A percentile compares a stretch with the other conserved stretches of the same genome.
These are phyloP conservation scores for Aureobasidium mangrovei DNA, from an alignment of 2,329 filamentous ascomycete genomes.

Conservation along the genomic window DNA sequence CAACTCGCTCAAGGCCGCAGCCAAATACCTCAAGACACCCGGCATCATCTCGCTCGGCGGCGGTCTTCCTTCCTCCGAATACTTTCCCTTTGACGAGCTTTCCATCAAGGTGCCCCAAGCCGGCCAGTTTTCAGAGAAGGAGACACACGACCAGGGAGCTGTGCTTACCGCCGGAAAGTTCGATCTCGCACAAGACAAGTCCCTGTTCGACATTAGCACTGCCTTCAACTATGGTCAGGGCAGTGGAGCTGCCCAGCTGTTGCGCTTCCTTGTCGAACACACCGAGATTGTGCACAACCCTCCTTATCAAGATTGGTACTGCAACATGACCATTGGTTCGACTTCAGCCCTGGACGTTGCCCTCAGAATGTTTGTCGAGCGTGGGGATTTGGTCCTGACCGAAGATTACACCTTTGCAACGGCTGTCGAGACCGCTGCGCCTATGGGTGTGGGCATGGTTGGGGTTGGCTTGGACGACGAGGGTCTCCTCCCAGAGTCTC, in stretches of 20 bases:
- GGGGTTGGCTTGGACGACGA: conserved; percentile 58
- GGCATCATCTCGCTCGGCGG: conserved; percentile 88
- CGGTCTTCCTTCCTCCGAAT: conserved; percentile 77
- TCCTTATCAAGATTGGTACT: conserved; percentile 84
- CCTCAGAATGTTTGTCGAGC: conserved; percentile 69
- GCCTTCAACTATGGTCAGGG: conserved; percentile 91
- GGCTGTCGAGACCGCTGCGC: conserved; percentile 56
- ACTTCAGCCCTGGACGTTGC: conserved; percentile 79
- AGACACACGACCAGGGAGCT: conserved; percentile 52
- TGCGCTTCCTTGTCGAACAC: conserved; percentile 89
- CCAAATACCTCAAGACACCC: conserved; percentile 67
- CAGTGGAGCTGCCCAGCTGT: conserved; percentile 72
- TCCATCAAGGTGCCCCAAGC: conserved; percentile 62
- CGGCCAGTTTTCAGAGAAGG: conserved; percentile 62
- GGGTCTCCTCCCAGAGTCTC: conserved; percentile 52
- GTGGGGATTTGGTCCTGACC: conserved; percentile 69
- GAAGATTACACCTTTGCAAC: conserved; percentile 90
- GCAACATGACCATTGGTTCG: conserved; percentile 73
- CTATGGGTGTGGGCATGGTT: conserved; percentile 52
- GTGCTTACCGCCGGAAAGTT: conserved; percentile 69
- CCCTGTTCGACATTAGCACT: conserved; percentile 67
- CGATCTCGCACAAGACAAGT: conserved; percentile 59
- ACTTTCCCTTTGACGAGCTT: conserved; percentile 84
- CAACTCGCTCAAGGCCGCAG: conserved; percentile 70
- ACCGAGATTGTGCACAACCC: conserved; percentile 83